These are phyloP conservation scores for Wickerhamomyces sp. DNA, from an alignment of 1,139 yeast genomes.

Conservation along the genomic window DNA sequence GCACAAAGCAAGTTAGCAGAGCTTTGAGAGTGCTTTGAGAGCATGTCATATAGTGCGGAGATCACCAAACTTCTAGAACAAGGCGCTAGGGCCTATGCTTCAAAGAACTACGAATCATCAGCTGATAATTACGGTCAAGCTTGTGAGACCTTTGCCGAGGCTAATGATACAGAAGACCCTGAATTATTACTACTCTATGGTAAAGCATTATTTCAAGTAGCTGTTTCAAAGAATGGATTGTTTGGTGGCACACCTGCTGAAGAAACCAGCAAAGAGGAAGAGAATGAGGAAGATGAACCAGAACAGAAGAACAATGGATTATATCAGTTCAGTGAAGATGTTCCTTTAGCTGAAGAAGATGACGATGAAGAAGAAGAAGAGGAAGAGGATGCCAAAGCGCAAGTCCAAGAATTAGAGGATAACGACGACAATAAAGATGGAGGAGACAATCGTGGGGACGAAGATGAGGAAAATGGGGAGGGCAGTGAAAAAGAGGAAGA, in stretches of 20 bases:
- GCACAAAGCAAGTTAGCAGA: too few species aligned
- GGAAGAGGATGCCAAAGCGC: constrained; percentile 25
- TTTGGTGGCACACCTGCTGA: constrained; percentile 51
- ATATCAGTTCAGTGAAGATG: constrained; percentile 54
- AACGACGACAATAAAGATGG: constrained; percentile 24
- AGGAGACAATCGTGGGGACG: constrained; percentile 25
- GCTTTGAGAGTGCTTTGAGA: too few species aligned
- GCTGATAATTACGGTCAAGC: constrained; percentile 72
- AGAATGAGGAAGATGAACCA: constrained; percentile 13
- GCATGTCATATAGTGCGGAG: constrained; percentile 22
- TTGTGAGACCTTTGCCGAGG: constrained; percentile 50
- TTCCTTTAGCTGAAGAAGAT: constrained; percentile 42
- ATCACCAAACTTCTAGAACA: constrained; percentile 45
- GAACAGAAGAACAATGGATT: constrained; percentile 22
- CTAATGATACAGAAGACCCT: constrained; percentile 57
- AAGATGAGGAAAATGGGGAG: constrained; percentile 17
- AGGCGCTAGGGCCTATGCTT: constrained; percentile 59
- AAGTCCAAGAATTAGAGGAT: constrained; percentile 18
- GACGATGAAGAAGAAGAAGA: constrained; percentile 30
- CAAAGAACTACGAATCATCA: constrained; percentile 62
- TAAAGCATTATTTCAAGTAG: constrained; percentile 71
- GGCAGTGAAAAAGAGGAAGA: constrained; percentile 37
- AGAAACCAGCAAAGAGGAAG: constrained; percentile 20
- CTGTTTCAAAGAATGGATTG: constrained; percentile 72
- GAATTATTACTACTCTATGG: constrained; percentile 75